Percentiles rank a stretch among this genome's conserved stretches.
phyloP scores from a whole-genome alignment of 257 asterid genomes.

The Solanum medicagineum region DNA sequence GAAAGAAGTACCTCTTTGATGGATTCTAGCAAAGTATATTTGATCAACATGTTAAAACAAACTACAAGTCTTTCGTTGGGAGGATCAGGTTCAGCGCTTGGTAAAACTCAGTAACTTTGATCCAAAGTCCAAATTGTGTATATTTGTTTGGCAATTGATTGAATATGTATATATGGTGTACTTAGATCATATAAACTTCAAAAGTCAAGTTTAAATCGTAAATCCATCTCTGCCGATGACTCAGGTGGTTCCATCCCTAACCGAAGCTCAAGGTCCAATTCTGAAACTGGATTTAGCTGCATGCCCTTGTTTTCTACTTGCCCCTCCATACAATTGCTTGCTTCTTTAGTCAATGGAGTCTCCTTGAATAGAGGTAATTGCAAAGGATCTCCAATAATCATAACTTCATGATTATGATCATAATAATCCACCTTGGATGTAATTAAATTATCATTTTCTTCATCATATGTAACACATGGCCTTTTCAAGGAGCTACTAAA shows the following conservation, averaged over 20 bases:
- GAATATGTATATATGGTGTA: background rate
- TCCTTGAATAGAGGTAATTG: slow-evolving; percentile 9
- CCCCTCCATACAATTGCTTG: background rate
- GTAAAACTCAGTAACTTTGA: background rate
- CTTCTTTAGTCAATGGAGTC: slow-evolving; percentile 2
- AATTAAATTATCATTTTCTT: background rate
- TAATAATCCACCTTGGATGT: background rate
- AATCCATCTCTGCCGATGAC: background rate
- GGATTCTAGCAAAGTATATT: background rate
- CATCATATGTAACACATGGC: background rate
- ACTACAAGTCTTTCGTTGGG: background rate
- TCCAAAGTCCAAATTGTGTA: background rate
- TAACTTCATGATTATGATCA: background rate
- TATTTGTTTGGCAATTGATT: background rate
- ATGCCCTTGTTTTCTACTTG: background rate
- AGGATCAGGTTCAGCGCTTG: too few species aligned
- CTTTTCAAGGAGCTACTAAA: background rate
- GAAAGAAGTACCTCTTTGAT: background rate
- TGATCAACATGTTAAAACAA: background rate
- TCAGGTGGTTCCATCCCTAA: slow-evolving; percentile 13
- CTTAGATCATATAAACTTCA: background rate
- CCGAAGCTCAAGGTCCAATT: slow-evolving; percentile 24
- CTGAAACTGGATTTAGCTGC: background rate
- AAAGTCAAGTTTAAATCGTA: background rate
- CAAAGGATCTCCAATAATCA: background rate